Evolutionary conservation across 176 grass and related monocot genomes (phyloP), one percentile per base, ranked within the genome.

Genomic region (Hordeum marinum): DNA sequence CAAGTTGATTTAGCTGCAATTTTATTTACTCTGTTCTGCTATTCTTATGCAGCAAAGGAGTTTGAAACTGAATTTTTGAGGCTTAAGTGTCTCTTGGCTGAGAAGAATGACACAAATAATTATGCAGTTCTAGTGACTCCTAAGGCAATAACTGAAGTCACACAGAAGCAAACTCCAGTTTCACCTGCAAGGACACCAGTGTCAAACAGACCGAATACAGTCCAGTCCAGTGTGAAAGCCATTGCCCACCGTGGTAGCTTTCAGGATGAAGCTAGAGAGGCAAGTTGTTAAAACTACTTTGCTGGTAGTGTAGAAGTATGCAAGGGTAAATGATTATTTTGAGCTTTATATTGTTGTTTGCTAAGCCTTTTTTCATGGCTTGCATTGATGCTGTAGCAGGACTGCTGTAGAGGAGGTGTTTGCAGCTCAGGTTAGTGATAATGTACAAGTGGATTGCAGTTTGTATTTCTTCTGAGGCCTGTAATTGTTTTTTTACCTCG

Each of bases 11-110:
- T 81, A 62, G 13, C 14, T 20, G 50, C 46, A 63, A 52, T 24
- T 59, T 60, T 42, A 7, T 63, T 66, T 78, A 55, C n/a, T 67
- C 32, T 67, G 48, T 9, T 36, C 65, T 34, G 46, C 52, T 45
- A 48, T 75, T 76, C 66, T 54, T 15, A 63, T 89, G 74, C 84
- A 97, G 92, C 69, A 67, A 86, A 84, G 67, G 87, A 91, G 34
- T 78, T 94, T 54, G 76, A 94, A 69, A 75, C 50, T 77, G 90
- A 97, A 85, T 84, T 84, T 82, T 39, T 29, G 21, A 89, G 43
- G 50, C 95, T 94, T 82, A 72, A 93, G 55, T 26, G 81, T 40
- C 82, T 91, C 64, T 39, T 97, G 50, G 59, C 52, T 48, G 82
- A 90, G 84, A 90, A 86, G 82, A 85, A 65, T 75, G 87, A 88